These are phyloP conservation scores for Mucor lusitanicus DNA, from an alignment of 371 early-diverging fungal genomes.

Conservation along the genomic window DNA sequence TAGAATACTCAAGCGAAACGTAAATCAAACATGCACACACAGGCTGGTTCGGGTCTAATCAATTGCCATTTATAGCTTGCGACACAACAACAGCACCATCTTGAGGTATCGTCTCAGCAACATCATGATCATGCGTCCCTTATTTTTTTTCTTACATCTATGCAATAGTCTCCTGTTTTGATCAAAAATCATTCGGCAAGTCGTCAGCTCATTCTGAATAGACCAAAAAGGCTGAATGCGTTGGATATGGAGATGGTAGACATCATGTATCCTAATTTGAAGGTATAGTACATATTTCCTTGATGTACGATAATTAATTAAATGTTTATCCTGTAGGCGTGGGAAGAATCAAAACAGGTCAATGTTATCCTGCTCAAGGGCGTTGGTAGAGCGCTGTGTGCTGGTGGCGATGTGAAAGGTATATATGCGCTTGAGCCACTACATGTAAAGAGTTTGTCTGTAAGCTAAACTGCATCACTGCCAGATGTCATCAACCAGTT, in stretches of 20 bases:
- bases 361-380: conserved; percentile 83
- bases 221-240: conserved; percentile 84
- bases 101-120: background rate
- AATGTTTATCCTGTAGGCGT: conserved; percentile 51
- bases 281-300: no score
- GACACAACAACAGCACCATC: background rate
- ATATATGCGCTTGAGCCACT: no score
- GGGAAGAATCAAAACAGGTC: conserved; percentile 71
- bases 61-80: background rate
- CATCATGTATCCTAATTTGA: conserved; percentile 74
- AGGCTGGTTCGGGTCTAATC: no score
- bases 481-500: conserved; percentile 9
- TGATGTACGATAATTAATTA: no score
- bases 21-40: background rate
- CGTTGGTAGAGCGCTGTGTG: conserved; percentile 85
- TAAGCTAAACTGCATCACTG: background rate
- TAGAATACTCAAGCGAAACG: background rate
- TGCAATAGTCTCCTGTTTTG: conserved; percentile 12
- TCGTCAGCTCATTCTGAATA: conserved; percentile 78
- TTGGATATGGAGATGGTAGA: conserved; percentile 84
- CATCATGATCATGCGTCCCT: background rate
- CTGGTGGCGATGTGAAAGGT: conserved; percentile 94
- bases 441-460: background rate
- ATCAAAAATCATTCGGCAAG: conserved; percentile 3
- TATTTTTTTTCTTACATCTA: background rate